Evolutionary conservation across 1,284 basidiomycete genomes (phyloP).

Genomic region (Leccinum glutinopallens): DNA sequence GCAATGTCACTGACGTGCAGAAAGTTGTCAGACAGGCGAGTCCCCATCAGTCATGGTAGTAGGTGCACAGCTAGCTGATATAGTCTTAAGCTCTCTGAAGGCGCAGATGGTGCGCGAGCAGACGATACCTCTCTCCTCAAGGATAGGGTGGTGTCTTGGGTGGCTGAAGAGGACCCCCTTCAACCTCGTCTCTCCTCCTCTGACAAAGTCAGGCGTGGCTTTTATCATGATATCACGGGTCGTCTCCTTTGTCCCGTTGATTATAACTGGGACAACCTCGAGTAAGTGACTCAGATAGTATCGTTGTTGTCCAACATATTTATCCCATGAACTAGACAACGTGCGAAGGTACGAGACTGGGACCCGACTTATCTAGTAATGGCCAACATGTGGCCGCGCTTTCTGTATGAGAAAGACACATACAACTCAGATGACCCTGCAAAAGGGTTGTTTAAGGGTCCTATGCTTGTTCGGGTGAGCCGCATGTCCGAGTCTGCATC

Average conservation of each 20-base stretch:
- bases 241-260: background rate
- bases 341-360: background rate
- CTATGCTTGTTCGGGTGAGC: background rate
- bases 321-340: background rate
- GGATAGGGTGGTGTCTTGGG: background rate
- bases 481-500: background rate
- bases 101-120: background rate
- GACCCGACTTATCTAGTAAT: background rate
- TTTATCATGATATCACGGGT: background rate
- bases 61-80: background rate
- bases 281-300: background rate
- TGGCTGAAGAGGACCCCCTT: background rate
- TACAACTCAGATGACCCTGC: background rate
- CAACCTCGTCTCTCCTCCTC: background rate
- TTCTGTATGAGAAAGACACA: background rate
- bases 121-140: background rate
- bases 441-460: background rate
- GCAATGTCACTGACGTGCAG: background rate
- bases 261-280: background rate
- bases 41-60: background rate
- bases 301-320: background rate
- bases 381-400: background rate
- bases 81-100: background rate
- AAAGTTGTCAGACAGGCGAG: background rate
- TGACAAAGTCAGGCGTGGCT: background rate